Percentiles rank a stretch among this genome's conserved stretches.
These are phyloP conservation scores for Wickerhamiella azymoides DNA, from an alignment of 805 yeast species.

Conservation along the genomic window DNA sequence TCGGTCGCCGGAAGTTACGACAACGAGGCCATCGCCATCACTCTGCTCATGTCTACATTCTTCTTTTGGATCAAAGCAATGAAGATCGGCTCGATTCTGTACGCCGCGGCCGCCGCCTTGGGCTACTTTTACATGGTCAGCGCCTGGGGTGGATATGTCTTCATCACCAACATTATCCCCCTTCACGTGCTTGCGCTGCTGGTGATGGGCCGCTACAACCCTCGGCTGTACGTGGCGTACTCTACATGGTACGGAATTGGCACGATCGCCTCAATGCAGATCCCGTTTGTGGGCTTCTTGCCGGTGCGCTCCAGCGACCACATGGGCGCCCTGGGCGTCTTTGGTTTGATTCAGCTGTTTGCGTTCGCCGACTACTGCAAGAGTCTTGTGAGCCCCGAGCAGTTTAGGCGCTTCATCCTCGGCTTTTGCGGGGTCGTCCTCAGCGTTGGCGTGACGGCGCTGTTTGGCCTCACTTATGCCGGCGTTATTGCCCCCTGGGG, in stretches of 20 bases:
- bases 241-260: conserved; percentile 96
- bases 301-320: conserved; percentile 97
- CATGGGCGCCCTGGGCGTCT: conserved; percentile 96
- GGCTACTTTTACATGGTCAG: conserved; percentile 97
- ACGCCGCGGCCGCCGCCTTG: conserved; percentile 70
- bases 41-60: conserved; percentile 87
- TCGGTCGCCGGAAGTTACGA: conserved; percentile 98
- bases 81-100: conserved; percentile 78
- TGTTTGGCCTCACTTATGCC: conserved; percentile 67
- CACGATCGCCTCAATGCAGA: conserved; percentile 97
- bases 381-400: conserved; percentile 52
- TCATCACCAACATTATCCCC: conserved; percentile 94
- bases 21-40: conserved; percentile 97
- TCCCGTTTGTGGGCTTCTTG: conserved; percentile 94
- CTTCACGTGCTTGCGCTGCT: conserved; percentile 82
- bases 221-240: conserved; percentile 75
- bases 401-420: conserved; percentile 40
- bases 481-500: conserved; percentile 99
- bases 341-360: conserved; percentile 85
- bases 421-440: conserved; percentile 46
- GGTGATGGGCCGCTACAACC: conserved; percentile 86
- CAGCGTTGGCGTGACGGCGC: conserved; percentile 50
- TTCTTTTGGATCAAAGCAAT: conserved; percentile 91
- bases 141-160: conserved; percentile 99
- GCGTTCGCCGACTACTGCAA: conserved; percentile 74